These are phyloP conservation scores for Vanrija pseudolonga DNA, from an alignment of 1,284 basidiomycete genomes.

Conservation along the genomic window DNA sequence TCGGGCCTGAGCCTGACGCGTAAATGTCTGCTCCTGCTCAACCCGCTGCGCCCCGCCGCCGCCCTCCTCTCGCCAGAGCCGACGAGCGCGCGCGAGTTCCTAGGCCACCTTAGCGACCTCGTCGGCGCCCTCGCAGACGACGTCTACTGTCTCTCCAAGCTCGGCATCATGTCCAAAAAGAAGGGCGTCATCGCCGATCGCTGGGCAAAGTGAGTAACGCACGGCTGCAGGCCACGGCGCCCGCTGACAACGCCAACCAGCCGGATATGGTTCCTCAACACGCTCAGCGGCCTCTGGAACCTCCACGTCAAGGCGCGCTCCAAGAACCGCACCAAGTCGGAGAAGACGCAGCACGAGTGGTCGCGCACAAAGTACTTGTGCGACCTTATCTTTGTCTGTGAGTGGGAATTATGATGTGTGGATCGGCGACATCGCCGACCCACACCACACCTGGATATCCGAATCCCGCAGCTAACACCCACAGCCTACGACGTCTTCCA, in stretches of 20 bases:
- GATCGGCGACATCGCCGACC: neutral
- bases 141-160: conserved; percentile 34
- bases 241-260: conserved; percentile 17
- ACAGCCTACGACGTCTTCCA: conserved; percentile 45
- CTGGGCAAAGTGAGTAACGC: conserved; percentile 37
- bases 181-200: conserved; percentile 28
- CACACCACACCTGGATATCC: neutral
- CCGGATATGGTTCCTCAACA: conserved; percentile 42
- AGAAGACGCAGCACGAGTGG: conserved; percentile 28
- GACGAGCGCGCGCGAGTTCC: conserved; percentile 34
- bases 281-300: conserved; percentile 37
- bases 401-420: conserved; percentile 13
- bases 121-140: conserved; percentile 39
- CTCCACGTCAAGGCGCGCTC: conserved; percentile 21
- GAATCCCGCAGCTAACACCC: neutral
- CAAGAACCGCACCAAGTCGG: conserved; percentile 3
- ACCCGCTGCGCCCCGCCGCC: conserved; percentile 40
- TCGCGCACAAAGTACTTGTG: conserved; percentile 36
- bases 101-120: conserved; percentile 40
- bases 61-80: conserved; percentile 39
- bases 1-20: conserved; percentile 37
- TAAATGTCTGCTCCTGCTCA: conserved; percentile 45
- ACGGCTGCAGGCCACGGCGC: no score
- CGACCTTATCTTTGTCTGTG: conserved; percentile 44
- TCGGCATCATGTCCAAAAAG: conserved; percentile 31